Evolutionary conservation across 768 basidiomycete species (phyloP), one percentile per base, ranked within the genome.

Genomic region (Kwoniella dejecticola): DNA sequence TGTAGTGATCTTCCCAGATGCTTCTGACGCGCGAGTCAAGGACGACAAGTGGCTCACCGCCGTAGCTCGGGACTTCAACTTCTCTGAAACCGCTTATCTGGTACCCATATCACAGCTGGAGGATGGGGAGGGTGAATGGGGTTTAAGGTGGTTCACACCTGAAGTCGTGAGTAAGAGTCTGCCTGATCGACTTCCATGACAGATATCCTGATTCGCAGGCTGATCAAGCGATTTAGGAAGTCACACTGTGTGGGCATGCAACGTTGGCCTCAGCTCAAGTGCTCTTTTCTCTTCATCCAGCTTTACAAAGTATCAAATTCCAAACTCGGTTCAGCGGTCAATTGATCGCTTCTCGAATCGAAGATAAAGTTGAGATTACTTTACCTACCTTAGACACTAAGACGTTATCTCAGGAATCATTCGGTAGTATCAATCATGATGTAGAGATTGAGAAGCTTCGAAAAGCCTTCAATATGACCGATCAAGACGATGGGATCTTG

Each of bases 61-160:
- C 0, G 45, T 61, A 23, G 68, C 71, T 13, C 31, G 61, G 17
- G 68, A 69, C 53, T 72, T 72, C 52, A 57, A 63, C 24, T 66
- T 60, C 21, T 56, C 71, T 26, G 71, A 69, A 30, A 72, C 71
- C 6, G 71, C 71, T 44, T 72, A 60, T 49, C 30, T 70, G 1
- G 63, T 63, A 21, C 66, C 65, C 3, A 13, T 30, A 27, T 23
- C 45, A 47, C 8, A 42, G 23, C 19, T 29, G 1, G 46, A 54
- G 12, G 36, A 26, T 19, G 47, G 55, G n/a, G 46, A 60, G 24
- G 58, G 56, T 31, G 57, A 52, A 30, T 72, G 42, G 30, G 59
- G 63, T 19, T 48, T 72, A 52, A 62, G 71, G 45, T 72, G 71
- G 71, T 72, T 61, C 30, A 69, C 71, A 5, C 64, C 66, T 24